These are phyloP conservation scores for Fagopyrum esculentum DNA, from an alignment of 148 eudicot genomes.

Conservation along the genomic window DNA sequence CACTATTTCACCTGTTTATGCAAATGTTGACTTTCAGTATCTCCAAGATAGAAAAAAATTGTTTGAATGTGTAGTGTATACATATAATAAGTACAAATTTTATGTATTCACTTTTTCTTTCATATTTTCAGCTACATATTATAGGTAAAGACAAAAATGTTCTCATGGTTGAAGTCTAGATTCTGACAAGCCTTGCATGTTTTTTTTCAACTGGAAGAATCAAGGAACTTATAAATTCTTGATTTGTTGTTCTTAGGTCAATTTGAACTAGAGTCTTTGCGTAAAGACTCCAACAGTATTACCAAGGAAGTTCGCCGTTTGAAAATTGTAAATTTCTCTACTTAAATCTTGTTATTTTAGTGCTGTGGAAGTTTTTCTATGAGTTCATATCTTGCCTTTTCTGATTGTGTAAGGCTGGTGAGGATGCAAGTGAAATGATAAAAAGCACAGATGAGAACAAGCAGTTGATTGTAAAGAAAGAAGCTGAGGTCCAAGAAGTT, in stretches of 20 bases:
- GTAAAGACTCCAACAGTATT: constrained; percentile 62
- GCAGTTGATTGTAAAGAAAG: constrained; percentile 34
- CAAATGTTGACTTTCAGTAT: not conserved
- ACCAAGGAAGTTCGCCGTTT: constrained; percentile 58
- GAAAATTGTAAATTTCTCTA: constrained; percentile 49
- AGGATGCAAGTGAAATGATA: constrained; percentile 60
- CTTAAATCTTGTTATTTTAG: not conserved
- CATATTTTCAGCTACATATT: not conserved
- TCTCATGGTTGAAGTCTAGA: not conserved
- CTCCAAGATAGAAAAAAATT: not conserved
- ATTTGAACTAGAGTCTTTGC: constrained; percentile 66
- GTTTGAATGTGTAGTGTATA: not conserved
- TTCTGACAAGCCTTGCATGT: not conserved
- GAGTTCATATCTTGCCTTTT: not conserved
- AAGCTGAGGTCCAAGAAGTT: constrained; percentile 70
- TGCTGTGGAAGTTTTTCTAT: constrained; percentile 3
- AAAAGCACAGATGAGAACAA: constrained; percentile 63
- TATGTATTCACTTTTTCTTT: not conserved
- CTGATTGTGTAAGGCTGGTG: constrained; percentile 39
- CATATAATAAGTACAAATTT: not conserved
- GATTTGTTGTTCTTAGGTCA: constrained; percentile 34
- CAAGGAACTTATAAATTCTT: not conserved
- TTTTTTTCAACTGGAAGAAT: not conserved
- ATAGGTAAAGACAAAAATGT: not conserved
- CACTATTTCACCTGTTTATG: not conserved